Conservation (phyloP, 2,329 filamentous ascomycete genomes). For the Ophiostoma himal-ulmi region DNA sequence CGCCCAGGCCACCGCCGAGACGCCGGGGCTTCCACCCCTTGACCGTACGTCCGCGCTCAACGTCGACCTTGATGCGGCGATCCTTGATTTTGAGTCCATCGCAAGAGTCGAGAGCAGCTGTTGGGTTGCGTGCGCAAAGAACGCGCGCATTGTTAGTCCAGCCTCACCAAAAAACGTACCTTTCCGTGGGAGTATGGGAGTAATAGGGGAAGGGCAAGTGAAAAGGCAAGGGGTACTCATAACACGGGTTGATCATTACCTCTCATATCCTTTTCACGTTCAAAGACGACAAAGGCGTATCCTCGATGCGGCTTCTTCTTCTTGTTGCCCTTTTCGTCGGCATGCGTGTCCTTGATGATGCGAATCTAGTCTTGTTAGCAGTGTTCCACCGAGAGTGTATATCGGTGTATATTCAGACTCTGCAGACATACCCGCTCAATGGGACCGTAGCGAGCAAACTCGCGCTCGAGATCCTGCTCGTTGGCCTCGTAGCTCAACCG, state of each 20-base stretch:
- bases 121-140: slow-evolving; percentile 37
- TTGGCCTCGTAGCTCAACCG: slow-evolving; percentile 85
- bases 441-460: slow-evolving; percentile 88
- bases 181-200: slow-evolving; percentile 31
- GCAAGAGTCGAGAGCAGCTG: slow-evolving; percentile 81
- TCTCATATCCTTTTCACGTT: slow-evolving; percentile 98
- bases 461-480: slow-evolving; percentile 82
- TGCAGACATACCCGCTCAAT: slow-evolving; percentile 71
- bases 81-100: slow-evolving; percentile 93
- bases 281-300: slow-evolving; percentile 95
- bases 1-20: slow-evolving; percentile 85
- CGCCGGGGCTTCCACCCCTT: slow-evolving; percentile 89
- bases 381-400: neutral
- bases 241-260: slow-evolving; percentile 54
- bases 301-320: slow-evolving; percentile 77
- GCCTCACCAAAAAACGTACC: slow-evolving; percentile 49
- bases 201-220: slow-evolving; percentile 32
- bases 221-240: neutral
- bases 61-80: slow-evolving; percentile 86
- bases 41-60: slow-evolving; percentile 91
- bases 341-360: slow-evolving; percentile 72
- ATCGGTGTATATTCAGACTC: neutral
- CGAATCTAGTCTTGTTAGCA: slow-evolving; percentile 59
- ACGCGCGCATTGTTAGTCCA: slow-evolving; percentile 62
- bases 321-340: slow-evolving; percentile 63